These are phyloP conservation scores for Linnemannia elongata DNA, from an alignment of 192 early-diverging fungal genomes.

Conservation along the genomic window DNA sequence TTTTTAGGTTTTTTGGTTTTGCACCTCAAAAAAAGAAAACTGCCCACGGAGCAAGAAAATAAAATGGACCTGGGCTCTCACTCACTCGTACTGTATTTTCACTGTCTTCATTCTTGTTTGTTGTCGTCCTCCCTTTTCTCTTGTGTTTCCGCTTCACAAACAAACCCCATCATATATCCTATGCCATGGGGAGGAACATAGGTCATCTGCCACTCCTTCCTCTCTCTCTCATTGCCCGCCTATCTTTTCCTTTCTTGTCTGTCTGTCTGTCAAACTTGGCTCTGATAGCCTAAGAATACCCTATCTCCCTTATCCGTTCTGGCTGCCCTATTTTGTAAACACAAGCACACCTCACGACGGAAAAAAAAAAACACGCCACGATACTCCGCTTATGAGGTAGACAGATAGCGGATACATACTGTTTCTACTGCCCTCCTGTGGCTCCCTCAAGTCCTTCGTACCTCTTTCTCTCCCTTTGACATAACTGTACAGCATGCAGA, in stretches of 20 bases:
- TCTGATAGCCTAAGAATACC: not conserved
- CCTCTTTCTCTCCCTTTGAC: not conserved
- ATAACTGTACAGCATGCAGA: not conserved
- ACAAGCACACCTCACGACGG: not conserved
- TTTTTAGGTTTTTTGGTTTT: not conserved
- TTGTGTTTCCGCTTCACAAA: not conserved
- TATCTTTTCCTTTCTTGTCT: not conserved
- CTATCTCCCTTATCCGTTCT: not conserved
- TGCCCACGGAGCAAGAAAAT: slow-evolving; percentile 38
- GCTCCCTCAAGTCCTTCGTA: not conserved
- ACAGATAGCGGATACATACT: not conserved
- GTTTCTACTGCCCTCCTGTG: not conserved
- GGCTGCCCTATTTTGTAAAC: not conserved
- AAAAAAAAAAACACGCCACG: not conserved
- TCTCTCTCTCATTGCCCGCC: not conserved
- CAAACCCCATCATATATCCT: not conserved
- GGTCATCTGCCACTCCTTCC: not conserved
- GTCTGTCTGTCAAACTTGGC: not conserved
- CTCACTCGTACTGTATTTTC: not conserved
- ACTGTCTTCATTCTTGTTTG: not conserved
- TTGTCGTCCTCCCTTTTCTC: not conserved
- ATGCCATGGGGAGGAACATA: not conserved
- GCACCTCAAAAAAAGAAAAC: not conserved
- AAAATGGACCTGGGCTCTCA: slow-evolving; percentile 1
- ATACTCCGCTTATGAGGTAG: not conserved